These are phyloP conservation scores for Arachis stenosperma DNA, from an alignment of 306 rosid genomes.

Conservation along the genomic window DNA sequence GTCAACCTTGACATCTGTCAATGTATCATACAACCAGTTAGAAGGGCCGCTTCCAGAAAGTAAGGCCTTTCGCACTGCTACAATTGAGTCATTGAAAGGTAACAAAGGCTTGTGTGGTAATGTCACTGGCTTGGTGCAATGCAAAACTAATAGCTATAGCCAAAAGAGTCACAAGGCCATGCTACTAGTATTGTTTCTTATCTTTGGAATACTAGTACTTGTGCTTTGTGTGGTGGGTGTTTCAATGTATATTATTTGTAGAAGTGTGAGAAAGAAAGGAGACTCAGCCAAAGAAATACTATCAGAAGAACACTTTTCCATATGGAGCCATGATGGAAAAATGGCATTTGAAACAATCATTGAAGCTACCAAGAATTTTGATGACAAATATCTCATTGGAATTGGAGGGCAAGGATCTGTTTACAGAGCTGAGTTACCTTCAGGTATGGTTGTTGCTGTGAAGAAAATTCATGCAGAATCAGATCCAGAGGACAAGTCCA, in stretches of 20 bases:
- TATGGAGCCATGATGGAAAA: slow-evolving; percentile 40
- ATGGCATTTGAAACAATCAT: slow-evolving; percentile 32
- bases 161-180: not conserved
- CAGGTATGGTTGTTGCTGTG: slow-evolving; percentile 31
- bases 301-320: slow-evolving; percentile 18
- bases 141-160: not conserved
- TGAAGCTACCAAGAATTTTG: slow-evolving; percentile 36
- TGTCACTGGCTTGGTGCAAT: slow-evolving; percentile 20
- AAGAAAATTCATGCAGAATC: slow-evolving; percentile 28
- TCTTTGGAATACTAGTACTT: slow-evolving; percentile 12
- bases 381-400: slow-evolving; percentile 34
- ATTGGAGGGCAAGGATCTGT: slow-evolving; percentile 37
- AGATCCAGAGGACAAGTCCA: slow-evolving; percentile 9
- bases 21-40: slow-evolving; percentile 43
- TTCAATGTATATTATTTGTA: slow-evolving; percentile 30
- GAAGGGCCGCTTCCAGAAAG: slow-evolving; percentile 36
- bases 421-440: slow-evolving; percentile 27
- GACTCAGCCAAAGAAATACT: not conserved
- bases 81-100: slow-evolving; percentile 30
- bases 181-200: not conserved
- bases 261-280: not conserved
- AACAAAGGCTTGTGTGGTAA: slow-evolving; percentile 43
- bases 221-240: slow-evolving; percentile 10
- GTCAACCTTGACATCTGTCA: slow-evolving; percentile 46
- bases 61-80: slow-evolving; percentile 33